Evolutionary conservation across 306 rosid genomes (phyloP).

Genomic region (Corylus avellana): DNA sequence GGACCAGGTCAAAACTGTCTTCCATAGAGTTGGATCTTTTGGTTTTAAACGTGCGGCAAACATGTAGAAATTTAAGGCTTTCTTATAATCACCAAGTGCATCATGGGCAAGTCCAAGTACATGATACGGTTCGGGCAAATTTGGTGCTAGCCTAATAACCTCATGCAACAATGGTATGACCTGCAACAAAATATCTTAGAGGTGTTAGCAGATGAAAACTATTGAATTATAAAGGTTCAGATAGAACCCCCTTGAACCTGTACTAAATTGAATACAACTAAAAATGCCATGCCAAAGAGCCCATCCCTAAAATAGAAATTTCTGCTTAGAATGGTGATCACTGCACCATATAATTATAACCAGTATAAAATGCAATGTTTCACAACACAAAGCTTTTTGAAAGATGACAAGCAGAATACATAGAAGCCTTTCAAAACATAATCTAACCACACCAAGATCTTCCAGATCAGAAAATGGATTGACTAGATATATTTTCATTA

Average conservation of each 20-base stretch:
- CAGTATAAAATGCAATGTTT: neutral
- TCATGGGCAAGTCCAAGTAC: slow-evolving; percentile 73
- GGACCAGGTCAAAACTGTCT: slow-evolving; percentile 62
- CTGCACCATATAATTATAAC: neutral
- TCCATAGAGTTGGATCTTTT: slow-evolving; percentile 73
- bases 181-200: slow-evolving; percentile 43
- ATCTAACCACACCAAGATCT: neutral
- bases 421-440: too few species aligned
- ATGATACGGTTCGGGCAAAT: slow-evolving; percentile 78
- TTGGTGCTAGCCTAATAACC: slow-evolving; percentile 72
- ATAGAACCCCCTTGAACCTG: neutral
- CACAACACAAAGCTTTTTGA: neutral
- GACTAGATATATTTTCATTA: neutral
- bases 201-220: slow-evolving; percentile 15
- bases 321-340: neutral
- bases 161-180: slow-evolving; percentile 63
- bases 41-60: slow-evolving; percentile 79
- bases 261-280: neutral
- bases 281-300: slow-evolving; percentile 1
- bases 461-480: neutral
- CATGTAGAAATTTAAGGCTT: slow-evolving; percentile 72
- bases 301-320: neutral
- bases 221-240: neutral
- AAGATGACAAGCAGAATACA: neutral
- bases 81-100: slow-evolving; percentile 52